Evolutionary conservation across 257 asterid species (phyloP).

Genomic region (Solanum arcanum): DNA sequence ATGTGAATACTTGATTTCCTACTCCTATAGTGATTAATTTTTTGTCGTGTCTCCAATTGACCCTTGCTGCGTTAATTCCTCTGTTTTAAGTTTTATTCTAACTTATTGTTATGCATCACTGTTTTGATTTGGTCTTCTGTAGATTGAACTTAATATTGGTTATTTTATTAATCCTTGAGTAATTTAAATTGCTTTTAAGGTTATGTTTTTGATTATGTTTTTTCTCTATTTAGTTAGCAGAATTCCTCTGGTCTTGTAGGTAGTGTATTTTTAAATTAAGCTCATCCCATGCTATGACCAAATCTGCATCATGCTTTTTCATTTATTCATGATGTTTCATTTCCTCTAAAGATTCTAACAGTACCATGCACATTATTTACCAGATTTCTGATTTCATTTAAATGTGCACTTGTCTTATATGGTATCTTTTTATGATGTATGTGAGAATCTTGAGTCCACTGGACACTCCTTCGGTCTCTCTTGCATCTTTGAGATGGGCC

Average conservation of each 20-base stretch:
- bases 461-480: not conserved
- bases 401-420: not conserved
- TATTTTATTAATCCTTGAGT: not conserved
- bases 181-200: not conserved
- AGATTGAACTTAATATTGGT: not conserved
- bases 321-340: not conserved
- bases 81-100: not conserved
- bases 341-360: not conserved
- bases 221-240: not conserved
- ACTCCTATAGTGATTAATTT: not conserved
- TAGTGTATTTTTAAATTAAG: not conserved
- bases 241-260: not conserved
- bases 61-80: not conserved
- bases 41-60: not conserved
- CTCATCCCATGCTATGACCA: not conserved
- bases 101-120: not conserved
- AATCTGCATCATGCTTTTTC: not conserved
- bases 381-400: not conserved
- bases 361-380: not conserved
- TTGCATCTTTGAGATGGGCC: not conserved
- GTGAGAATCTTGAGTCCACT: not conserved
- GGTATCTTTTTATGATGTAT: not conserved
- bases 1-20: not conserved
- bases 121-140: not conserved
- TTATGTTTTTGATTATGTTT: not conserved